phyloP scores from a whole-genome alignment of 1,284 basidiomycete species.

The Tilletia indica region DNA sequence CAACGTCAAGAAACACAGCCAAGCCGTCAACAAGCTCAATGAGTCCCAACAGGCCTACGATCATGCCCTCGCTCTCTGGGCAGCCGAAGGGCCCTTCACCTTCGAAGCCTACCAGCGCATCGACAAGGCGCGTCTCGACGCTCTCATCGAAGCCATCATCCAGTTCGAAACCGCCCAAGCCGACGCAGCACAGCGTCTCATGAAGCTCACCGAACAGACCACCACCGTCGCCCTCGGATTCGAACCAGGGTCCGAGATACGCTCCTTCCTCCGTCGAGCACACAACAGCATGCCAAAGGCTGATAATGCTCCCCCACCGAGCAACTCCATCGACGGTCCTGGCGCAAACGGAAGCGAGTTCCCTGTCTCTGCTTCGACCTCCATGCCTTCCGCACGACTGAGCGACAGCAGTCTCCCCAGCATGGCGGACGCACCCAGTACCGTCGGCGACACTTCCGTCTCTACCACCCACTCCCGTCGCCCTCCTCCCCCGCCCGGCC shows the following conservation, averaged over 20 bases:
- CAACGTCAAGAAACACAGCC: conserved; percentile 42
- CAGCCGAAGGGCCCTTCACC: conserved; percentile 40
- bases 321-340: background rate
- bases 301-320: conserved; percentile 16
- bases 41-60: conserved; percentile 43
- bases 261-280: conserved; percentile 29
- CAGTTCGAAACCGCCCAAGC: conserved; percentile 46
- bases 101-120: conserved; percentile 49
- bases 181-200: conserved; percentile 44
- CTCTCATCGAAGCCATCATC: conserved; percentile 47
- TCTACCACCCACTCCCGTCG: conserved; percentile 17
- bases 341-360: conserved; percentile 3
- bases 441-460: conserved; percentile 12
- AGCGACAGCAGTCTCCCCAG: background rate
- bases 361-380: background rate
- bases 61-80: conserved; percentile 41
- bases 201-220: conserved; percentile 46
- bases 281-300: conserved; percentile 32
- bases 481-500: background rate
- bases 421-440: background rate
- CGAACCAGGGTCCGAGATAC: conserved; percentile 46
- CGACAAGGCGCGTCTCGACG: conserved; percentile 44
- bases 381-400: background rate
- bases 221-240: conserved; percentile 44
- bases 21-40: conserved; percentile 36